These are phyloP conservation scores for Malus sieversii DNA, from an alignment of 306 rosid genomes.

Conservation along the genomic window DNA sequence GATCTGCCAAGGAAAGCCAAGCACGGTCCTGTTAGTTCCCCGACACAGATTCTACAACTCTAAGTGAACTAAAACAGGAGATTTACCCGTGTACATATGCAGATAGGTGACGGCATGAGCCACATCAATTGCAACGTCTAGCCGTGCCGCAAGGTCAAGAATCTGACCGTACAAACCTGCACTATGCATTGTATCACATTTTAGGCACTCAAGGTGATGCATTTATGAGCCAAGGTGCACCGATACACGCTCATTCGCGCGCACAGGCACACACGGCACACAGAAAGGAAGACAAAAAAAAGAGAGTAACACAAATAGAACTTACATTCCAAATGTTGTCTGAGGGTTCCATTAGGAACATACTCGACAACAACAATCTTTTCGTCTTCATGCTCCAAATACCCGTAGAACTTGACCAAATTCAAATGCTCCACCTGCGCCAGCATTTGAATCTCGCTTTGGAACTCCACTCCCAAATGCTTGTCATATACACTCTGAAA, in stretches of 20 bases:
- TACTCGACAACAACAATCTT: slow-evolving; percentile 73
- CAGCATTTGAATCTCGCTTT: slow-evolving; percentile 76
- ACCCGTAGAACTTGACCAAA: slow-evolving; percentile 76
- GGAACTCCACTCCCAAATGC: slow-evolving; percentile 74
- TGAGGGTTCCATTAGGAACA: slow-evolving; percentile 86
- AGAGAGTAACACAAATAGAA: neutral
- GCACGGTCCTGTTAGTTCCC: slow-evolving; percentile 7
- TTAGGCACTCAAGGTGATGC: slow-evolving; percentile 14
- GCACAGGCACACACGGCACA: neutral
- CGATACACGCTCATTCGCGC: neutral
- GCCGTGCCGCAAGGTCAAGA: slow-evolving; percentile 70
- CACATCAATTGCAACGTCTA: slow-evolving; percentile 88
- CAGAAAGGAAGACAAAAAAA: neutral
- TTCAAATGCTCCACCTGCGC: slow-evolving; percentile 83
- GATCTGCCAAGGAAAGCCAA: slow-evolving; percentile 47
- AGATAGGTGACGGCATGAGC: slow-evolving; percentile 97
- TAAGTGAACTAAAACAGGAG: neutral
- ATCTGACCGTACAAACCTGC: slow-evolving; percentile 59
- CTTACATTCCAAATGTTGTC: slow-evolving; percentile 97
- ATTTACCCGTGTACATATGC: slow-evolving; percentile 81
- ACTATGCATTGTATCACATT: slow-evolving; percentile 15
- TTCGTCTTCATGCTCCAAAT: slow-evolving; percentile 66
- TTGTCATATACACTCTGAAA: slow-evolving; percentile 67
- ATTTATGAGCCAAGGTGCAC: neutral
- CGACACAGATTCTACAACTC: neutral